Conservation (phyloP, 2,329 filamentous ascomycete genomes). For the Nigrospora oryzae region DNA sequence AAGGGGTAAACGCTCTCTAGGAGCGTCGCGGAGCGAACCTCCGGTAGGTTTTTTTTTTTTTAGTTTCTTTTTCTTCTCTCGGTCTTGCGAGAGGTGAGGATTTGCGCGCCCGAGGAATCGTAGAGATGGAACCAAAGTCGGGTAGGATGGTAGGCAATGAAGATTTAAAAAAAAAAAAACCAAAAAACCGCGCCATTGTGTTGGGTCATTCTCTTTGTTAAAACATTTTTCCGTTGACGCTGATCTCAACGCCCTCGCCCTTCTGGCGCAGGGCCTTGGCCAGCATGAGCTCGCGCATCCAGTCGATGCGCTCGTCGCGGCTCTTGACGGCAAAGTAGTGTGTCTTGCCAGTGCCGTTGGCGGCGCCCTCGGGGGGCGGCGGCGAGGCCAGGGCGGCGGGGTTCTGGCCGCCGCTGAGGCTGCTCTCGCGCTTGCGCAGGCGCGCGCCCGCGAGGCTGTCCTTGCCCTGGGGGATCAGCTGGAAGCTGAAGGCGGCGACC, state of each 20-base stretch:
- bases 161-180: constrained; percentile 9
- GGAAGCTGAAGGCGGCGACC: constrained; percentile 70
- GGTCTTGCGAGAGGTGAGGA: neutral
- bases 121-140: no score
- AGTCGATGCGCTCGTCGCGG: constrained; percentile 88
- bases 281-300: constrained; percentile 92
- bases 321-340: constrained; percentile 89
- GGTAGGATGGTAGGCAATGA: neutral
- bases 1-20: no score
- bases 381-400: constrained; percentile 17
- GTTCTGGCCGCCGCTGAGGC: constrained; percentile 21
- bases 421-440: constrained; percentile 46
- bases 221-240: constrained; percentile 72
- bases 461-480: constrained; percentile 66
- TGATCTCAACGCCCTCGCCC: constrained; percentile 73
- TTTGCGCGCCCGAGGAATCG: no score
- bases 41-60: no score
- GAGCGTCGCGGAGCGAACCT: no score
- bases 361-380: constrained; percentile 18
- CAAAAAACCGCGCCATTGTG: constrained; percentile 8
- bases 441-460: constrained; percentile 37
- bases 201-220: constrained; percentile 18
- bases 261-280: constrained; percentile 82
- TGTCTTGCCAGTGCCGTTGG: constrained; percentile 64
- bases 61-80: neutral